Base-by-base conservation (phyloP, 2,329 filamentous ascomycete species). In the Pseudopyricularia cyperi region DNA sequence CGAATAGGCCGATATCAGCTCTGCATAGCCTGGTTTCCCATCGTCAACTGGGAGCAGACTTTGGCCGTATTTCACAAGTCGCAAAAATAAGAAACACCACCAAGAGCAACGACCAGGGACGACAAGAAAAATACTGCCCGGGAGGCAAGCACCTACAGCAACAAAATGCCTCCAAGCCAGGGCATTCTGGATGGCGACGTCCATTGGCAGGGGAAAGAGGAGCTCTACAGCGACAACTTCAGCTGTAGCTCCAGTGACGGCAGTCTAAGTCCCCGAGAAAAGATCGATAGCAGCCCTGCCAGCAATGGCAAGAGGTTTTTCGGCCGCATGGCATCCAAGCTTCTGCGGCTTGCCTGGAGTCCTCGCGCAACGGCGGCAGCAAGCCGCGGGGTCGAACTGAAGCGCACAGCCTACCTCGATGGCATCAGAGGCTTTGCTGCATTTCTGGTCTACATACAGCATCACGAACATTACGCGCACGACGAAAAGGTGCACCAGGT, bases 341-440 rank as follows among this genome's bases (percentile, higher is more conserved):
- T 51, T 9, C 28, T 51, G 35, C 37, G 49, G 12, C 49, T 35
- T 8, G 49, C 24, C 7, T n/a, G 37, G 8, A 51, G 33, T 35
- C 42, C 49, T 2, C 49, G 28, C 7, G 17, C 33, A 3, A n/a
- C n/a, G n/a, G n/a, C n/a, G n/a, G 35, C 24, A 5, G 24, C 48
- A 15, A 19, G 17, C 3, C 35, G 35, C 7, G 24, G 49, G n/a
- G n/a, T n/a, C 5, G 37, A 51, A 12, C 63, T 73, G 14, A 67
- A 74, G 7, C 66, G 68, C 17, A 82, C 79, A 5, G 77, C 79
- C n/a, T 82, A 78, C 57, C 70, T 82, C 19, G 82, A 86, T 57
- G 82, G 82, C 14, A 66, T 86, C 14, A 69, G 83, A 60, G 82
- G 83, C 3, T 83, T 85, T 55, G 81, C 82, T 4, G 80, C 82